Evolutionary conservation across 495 filamentous ascomycete genomes (phyloP), one percentile per base, ranked within the genome.

Genomic region (Hypoxylon crocopeplum): DNA sequence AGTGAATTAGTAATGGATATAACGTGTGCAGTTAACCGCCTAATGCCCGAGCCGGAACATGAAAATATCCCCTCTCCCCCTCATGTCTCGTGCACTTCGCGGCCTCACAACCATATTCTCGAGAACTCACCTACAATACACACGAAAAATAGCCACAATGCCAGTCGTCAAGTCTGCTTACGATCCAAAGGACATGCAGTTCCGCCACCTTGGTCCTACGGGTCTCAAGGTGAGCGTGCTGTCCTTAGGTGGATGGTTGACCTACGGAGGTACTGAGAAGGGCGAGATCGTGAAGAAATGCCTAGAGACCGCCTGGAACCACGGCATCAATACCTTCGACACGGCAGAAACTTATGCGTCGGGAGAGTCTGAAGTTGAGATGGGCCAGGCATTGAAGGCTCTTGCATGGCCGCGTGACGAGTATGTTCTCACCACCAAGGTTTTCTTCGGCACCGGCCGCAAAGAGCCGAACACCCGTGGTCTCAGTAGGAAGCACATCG

Each of bases 211-310:
- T 27, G 87, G 87, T 48, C 82, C 79, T 16, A 86, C 86, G 3
- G 87, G 86, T 7, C 73, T 89, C 20, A 86, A 89, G 68, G 86
- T 89, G 34, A 89, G 86, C 0, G 75, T 84, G 25, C 82, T 89
- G 52, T 84, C 84, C 12, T 75, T 89, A 19, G 87, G 86, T 42
- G 84, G 84, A 53, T 87, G 84, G 84, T 64, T 77, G 56, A 77
- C 75, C 7, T 73, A 73, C 59, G 75, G 73, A 48, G 69, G 69
- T 34, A 75, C 73, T 5, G 73, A 76, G 53, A 76, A 77, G 63
- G 75, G 75, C 41, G 56, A 67, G 25, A 69, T 77, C 16, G 75
- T 76, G 17, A 76, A 77, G 67, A 67, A 75, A 60, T 66, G 69
- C 22, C 68, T 77, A 16, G 48, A 75, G 59, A 68, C 81, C 6